Conservation (phyloP, 1,284 basidiomycete species). For the Fomitopsis palustris region DNA sequence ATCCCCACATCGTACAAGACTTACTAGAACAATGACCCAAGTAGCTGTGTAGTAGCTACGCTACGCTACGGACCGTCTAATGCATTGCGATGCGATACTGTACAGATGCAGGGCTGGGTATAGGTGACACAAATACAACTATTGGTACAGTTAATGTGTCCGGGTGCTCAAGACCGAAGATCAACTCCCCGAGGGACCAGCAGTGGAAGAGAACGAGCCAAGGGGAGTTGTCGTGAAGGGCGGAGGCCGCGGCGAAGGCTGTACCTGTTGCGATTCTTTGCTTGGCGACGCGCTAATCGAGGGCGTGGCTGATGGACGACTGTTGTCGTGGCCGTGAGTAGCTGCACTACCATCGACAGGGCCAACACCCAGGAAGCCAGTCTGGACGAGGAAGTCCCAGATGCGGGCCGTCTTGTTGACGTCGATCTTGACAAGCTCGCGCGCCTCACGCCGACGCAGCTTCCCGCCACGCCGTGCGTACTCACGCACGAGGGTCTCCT, state of each 20-base stretch:
- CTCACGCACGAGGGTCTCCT: constrained; percentile 88
- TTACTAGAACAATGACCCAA: constrained; percentile 32
- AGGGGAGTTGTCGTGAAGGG: constrained; percentile 26
- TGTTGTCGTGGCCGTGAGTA: constrained; percentile 1
- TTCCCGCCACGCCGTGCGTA: constrained; percentile 87
- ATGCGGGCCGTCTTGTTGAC: constrained; percentile 88
- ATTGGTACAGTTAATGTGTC: background rate
- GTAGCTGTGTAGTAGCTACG: background rate
- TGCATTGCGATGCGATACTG: constrained; percentile 1
- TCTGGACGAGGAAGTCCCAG: constrained; percentile 85
- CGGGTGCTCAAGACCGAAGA: no score
- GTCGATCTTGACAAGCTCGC: constrained; percentile 88
- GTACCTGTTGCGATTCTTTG: constrained; percentile 31
- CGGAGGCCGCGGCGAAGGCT: constrained; percentile 27
- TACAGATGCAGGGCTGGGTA: constrained; percentile 21
- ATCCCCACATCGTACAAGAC: constrained; percentile 50
- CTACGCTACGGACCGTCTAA: background rate
- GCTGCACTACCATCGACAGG: constrained; percentile 14
- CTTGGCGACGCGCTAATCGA: constrained; percentile 36
- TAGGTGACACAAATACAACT: constrained; percentile 12
- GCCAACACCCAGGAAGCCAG: constrained; percentile 55
- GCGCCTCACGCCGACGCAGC: constrained; percentile 79
- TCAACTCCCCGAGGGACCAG: background rate
- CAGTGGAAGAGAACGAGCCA: constrained; percentile 8
- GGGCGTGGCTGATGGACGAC: constrained; percentile 25